These are phyloP conservation scores for Ulvella scutata DNA, from an alignment of 139 green algal genomes.

Conservation along the genomic window DNA sequence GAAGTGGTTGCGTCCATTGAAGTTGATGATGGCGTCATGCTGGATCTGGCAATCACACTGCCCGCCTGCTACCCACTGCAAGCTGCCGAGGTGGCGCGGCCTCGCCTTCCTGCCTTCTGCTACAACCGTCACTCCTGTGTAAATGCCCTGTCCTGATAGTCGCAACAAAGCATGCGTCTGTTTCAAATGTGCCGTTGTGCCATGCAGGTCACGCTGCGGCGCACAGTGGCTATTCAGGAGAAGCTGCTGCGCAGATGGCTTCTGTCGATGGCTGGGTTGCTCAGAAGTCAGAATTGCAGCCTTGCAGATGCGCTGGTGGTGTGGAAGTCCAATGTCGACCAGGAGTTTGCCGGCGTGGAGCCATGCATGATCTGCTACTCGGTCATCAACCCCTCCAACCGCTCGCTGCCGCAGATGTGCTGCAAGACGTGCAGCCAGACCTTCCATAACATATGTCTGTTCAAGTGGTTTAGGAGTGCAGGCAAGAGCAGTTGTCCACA, in stretches of 20 bases:
- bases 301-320: conserved; percentile 60
- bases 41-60: conserved; percentile 76
- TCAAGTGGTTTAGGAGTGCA: conserved; percentile 85
- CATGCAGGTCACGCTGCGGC: background rate
- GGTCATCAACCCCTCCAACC: conserved; percentile 66
- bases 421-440: conserved; percentile 81
- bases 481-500: conserved; percentile 81
- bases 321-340: conserved; percentile 71
- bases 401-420: conserved; percentile 61
- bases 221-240: conserved; percentile 63
- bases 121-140: conserved; percentile 11
- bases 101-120: conserved; percentile 11
- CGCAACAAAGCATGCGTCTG: background rate
- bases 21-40: conserved; percentile 64
- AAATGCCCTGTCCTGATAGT: background rate
- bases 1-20: conserved; percentile 37
- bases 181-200: background rate
- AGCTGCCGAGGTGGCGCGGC: conserved; percentile 41
- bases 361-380: conserved; percentile 95
- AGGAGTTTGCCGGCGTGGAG: conserved; percentile 55
- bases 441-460: conserved; percentile 87
- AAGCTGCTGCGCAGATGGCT: conserved; percentile 84
- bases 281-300: conserved; percentile 65
- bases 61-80: conserved; percentile 59
- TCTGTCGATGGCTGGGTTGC: conserved; percentile 70